phyloP scores from a whole-genome alignment of 2,329 filamentous ascomycete species.

The Fusarium compactum region DNA sequence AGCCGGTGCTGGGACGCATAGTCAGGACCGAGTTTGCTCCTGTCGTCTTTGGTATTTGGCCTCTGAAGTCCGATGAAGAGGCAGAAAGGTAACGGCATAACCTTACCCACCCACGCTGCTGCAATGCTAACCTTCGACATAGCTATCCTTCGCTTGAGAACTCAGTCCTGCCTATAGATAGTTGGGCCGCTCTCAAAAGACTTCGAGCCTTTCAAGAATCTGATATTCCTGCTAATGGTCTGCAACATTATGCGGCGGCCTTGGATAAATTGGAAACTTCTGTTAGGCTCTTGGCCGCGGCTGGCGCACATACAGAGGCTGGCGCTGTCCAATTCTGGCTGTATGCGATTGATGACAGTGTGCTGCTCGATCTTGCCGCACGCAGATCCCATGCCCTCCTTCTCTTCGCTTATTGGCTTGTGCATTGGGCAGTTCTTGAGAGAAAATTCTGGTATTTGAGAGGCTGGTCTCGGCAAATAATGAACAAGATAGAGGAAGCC shows the following conservation, averaged over 20 bases:
- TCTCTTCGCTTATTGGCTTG: conserved; percentile 44
- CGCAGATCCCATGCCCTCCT: conserved; percentile 44
- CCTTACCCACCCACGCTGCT: not conserved
- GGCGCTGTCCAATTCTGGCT: conserved; percentile 44
- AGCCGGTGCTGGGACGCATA: conserved; percentile 32
- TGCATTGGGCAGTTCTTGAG: conserved; percentile 45
- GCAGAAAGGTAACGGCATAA: conserved; percentile 10
- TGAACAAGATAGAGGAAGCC: conserved; percentile 38
- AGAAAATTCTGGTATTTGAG: conserved; percentile 45
- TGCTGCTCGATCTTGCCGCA: conserved; percentile 46
- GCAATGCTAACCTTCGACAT: not conserved
- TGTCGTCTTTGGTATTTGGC: conserved; percentile 40
- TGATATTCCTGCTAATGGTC: conserved; percentile 36
- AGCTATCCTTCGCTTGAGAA: conserved; percentile 38
- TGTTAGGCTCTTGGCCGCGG: conserved; percentile 36
- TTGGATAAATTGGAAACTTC: conserved; percentile 35
- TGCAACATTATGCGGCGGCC: conserved; percentile 37
- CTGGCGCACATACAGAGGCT: conserved; percentile 42
- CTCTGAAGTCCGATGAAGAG: conserved; percentile 17
- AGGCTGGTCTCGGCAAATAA: conserved; percentile 43
- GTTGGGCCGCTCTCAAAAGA: conserved; percentile 35
- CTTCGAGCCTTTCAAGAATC: conserved; percentile 41
- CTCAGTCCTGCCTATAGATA: conserved; percentile 39
- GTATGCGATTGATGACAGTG: conserved; percentile 43
- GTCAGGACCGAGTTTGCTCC: conserved; percentile 44